These are phyloP conservation scores for Xerocomus minutiporus DNA, from an alignment of 1,284 basidiomycete genomes.

Conservation along the genomic window DNA sequence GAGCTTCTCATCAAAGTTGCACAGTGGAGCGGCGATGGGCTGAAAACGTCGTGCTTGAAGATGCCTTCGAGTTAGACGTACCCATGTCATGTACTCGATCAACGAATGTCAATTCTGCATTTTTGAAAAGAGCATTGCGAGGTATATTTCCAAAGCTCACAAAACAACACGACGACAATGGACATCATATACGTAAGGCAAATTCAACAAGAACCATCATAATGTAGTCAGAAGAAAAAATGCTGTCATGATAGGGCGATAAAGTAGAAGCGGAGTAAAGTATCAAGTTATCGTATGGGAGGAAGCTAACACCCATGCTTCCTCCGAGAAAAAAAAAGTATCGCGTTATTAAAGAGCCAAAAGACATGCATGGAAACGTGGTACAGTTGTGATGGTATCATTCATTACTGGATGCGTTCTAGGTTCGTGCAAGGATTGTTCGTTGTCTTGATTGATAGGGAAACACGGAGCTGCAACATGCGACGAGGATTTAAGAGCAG, in stretches of 20 bases:
- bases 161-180: slow-evolving; percentile 24
- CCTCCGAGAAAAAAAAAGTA: neutral
- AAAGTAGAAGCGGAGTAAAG: slow-evolving; percentile 15
- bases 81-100: neutral
- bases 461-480: slow-evolving; percentile 3
- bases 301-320: neutral
- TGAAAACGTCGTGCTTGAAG: slow-evolving; percentile 74
- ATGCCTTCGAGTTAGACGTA: slow-evolving; percentile 53
- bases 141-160: slow-evolving; percentile 22
- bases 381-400: slow-evolving; percentile 28
- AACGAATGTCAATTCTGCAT: neutral
- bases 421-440: slow-evolving; percentile 25
- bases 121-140: slow-evolving; percentile 2
- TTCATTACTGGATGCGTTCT: slow-evolving; percentile 24
- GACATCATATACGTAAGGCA: slow-evolving; percentile 19
- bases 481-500: neutral
- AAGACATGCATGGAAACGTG: slow-evolving; percentile 21
- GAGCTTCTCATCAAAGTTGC: slow-evolving; percentile 68
- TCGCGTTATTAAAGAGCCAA: neutral
- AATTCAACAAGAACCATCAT: slow-evolving; percentile 14
- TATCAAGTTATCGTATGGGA: slow-evolving; percentile 11
- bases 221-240: neutral
- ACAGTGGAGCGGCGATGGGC: slow-evolving; percentile 77
- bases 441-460: slow-evolving; percentile 9
- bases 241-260: slow-evolving; percentile 4